A percentile compares a stretch with the other conserved stretches of the same genome.
These are phyloP conservation scores for Picea glauca DNA, from an alignment of 75 land plant species.

Conservation along the genomic window DNA sequence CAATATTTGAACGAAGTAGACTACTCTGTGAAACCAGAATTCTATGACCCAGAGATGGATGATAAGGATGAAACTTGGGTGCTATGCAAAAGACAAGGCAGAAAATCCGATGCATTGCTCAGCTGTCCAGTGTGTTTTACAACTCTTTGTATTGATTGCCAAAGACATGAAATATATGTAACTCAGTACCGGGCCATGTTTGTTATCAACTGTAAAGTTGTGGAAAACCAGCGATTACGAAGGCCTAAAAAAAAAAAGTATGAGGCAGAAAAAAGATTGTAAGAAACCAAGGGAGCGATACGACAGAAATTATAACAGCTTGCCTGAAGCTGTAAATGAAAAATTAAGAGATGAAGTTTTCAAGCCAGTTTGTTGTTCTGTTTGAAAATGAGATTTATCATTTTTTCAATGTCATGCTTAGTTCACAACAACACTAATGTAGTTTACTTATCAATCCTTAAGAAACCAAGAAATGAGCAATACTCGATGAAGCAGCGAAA, in stretches of 20 bases:
- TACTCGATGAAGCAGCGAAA: no score
- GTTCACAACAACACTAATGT: background rate
- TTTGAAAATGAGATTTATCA: constrained; percentile 89
- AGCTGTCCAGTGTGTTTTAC: constrained; percentile 94
- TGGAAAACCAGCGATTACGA: constrained; percentile 24
- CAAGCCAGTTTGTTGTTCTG: constrained; percentile 69
- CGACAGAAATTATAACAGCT: background rate
- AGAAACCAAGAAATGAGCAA: background rate
- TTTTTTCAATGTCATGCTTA: constrained; percentile 67
- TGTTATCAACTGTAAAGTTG: constrained; percentile 74
- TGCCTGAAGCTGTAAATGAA: constrained; percentile 2
- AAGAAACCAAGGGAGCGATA: constrained; percentile 24
- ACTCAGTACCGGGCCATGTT: constrained; percentile 96
- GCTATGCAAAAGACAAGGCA: constrained; percentile 57
- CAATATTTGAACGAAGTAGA: constrained; percentile 36
- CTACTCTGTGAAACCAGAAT: constrained; percentile 54
- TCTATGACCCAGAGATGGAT: constrained; percentile 65
- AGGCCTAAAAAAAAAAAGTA: constrained; percentile 15
- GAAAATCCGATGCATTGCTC: constrained; percentile 78
- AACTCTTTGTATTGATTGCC: constrained; percentile 84
- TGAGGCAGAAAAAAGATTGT: background rate
- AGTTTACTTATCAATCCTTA: background rate
- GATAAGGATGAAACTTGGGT: constrained; percentile 73
- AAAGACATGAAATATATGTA: constrained; percentile 84
- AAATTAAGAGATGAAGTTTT: constrained; percentile 25